phyloP scores from a whole-genome alignment of 768 basidiomycete species.

The Pholiota microspora region DNA sequence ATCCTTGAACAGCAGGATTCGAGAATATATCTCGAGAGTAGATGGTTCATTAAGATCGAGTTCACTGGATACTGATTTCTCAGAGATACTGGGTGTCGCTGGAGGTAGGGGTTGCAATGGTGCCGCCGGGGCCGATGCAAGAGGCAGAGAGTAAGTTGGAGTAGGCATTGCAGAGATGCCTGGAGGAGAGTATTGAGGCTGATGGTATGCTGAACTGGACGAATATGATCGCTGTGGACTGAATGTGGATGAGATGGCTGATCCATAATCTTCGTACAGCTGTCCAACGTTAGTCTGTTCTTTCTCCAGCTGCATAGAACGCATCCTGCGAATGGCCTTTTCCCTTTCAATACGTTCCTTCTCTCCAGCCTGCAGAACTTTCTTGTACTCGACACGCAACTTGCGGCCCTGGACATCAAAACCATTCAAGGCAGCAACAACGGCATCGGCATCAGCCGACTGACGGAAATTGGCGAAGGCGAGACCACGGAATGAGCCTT shows the following conservation, averaged over 20 bases:
- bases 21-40: slow-evolving; percentile 95
- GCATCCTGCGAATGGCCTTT: slow-evolving; percentile 97
- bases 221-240: slow-evolving; percentile 76
- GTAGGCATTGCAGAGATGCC: slow-evolving; percentile 44
- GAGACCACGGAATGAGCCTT: slow-evolving; percentile 93
- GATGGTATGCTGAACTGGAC: slow-evolving; percentile 56
- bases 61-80: slow-evolving; percentile 65
- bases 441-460: slow-evolving; percentile 87
- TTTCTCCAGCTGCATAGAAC: slow-evolving; percentile 93
- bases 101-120: slow-evolving; percentile 55
- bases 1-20: slow-evolving; percentile 95
- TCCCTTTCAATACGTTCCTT: slow-evolving; percentile 98
- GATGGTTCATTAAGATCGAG: slow-evolving; percentile 95
- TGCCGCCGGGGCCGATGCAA: slow-evolving; percentile 49
- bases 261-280: slow-evolving; percentile 75
- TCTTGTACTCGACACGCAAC: slow-evolving; percentile 98
- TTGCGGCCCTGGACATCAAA: slow-evolving; percentile 97
- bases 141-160: slow-evolving; percentile 40
- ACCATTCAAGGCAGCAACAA: slow-evolving; percentile 94
- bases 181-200: slow-evolving; percentile 69
- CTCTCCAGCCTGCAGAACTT: slow-evolving; percentile 97
- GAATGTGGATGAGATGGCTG: slow-evolving; percentile 57
- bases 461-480: slow-evolving; percentile 99
- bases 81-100: slow-evolving; percentile 60
- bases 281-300: slow-evolving; percentile 56